Percentiles rank a stretch among this genome's conserved stretches.
These are phyloP conservation scores for Aspergillus quadrilineatus DNA, from an alignment of 2,329 filamentous ascomycete species.

Conservation along the genomic window DNA sequence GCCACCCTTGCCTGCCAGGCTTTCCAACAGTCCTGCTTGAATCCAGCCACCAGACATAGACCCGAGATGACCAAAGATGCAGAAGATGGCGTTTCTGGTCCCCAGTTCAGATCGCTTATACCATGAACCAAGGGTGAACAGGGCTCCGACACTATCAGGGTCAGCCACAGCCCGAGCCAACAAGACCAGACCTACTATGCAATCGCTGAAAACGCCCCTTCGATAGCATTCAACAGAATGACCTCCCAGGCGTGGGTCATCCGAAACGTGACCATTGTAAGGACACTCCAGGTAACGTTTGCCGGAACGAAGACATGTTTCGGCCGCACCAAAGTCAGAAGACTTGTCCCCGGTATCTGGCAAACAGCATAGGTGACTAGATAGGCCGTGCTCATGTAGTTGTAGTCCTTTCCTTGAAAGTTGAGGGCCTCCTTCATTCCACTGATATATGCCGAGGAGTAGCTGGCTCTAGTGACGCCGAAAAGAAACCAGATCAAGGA, in stretches of 20 bases:
- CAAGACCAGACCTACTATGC: constrained; percentile 37
- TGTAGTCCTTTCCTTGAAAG: constrained; percentile 43
- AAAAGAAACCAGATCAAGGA: constrained; percentile 51
- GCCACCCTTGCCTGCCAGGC: constrained; percentile 35
- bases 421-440: constrained; percentile 42
- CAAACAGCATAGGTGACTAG: constrained; percentile 46
- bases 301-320: constrained; percentile 47
- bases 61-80: constrained; percentile 45
- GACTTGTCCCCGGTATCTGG: constrained; percentile 47
- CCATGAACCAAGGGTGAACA: constrained; percentile 49
- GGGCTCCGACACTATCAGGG: constrained; percentile 38
- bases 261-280: constrained; percentile 47
- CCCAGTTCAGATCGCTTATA: constrained; percentile 47
- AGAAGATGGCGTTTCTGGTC: constrained; percentile 33
- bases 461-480: constrained; percentile 47
- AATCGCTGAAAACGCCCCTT: constrained; percentile 47
- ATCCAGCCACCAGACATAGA: constrained; percentile 50
- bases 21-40: constrained; percentile 42
- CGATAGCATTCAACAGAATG: constrained; percentile 47
- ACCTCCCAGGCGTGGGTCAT: constrained; percentile 47
- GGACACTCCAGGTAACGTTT: constrained; percentile 46
- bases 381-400: constrained; percentile 41
- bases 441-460: constrained; percentile 46
- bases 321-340: constrained; percentile 39
- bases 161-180: neutral